Evolutionary conservation across 805 yeast genomes (phyloP).

Genomic region (Alloascoidea hylecoeti): DNA sequence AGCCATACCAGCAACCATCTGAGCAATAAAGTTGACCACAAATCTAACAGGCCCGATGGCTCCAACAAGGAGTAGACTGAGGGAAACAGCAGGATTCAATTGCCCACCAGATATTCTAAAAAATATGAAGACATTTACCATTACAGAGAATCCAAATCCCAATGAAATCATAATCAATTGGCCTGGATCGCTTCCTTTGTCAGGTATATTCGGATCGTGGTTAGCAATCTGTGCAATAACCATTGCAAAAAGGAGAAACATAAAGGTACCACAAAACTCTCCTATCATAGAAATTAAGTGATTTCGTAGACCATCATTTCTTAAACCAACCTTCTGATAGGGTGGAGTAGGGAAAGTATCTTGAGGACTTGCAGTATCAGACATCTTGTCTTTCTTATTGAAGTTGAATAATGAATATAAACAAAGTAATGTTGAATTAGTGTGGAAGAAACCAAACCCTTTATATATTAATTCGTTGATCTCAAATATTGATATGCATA

Average conservation of each 20-base stretch:
- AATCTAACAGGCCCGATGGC: conserved; percentile 68
- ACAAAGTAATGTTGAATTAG: no score
- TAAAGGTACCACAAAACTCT: conserved; percentile 78
- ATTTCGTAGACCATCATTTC: conserved; percentile 32
- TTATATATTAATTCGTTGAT: no score
- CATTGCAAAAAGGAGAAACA: conserved; percentile 72
- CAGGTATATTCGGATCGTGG: conserved; percentile 25
- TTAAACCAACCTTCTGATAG: neutral
- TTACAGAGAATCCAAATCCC: conserved; percentile 79
- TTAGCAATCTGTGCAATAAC: conserved; percentile 78
- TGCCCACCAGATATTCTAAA: conserved; percentile 80
- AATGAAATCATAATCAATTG: conserved; percentile 67
- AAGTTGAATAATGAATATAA: no score
- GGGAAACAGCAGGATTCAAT: conserved; percentile 80
- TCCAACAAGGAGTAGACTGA: conserved; percentile 55
- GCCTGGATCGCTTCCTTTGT: conserved; percentile 40
- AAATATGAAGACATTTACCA: conserved; percentile 56
- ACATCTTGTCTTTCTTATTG: no score
- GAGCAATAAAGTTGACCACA: conserved; percentile 46
- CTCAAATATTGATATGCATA: no score
- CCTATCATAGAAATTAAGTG: conserved; percentile 58
- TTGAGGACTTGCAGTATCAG: neutral
- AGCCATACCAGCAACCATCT: conserved; percentile 77
- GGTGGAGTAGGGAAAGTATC: conserved; percentile 1
- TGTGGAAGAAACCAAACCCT: no score